A percentile compares a stretch with the other conserved stretches of the same genome.
These are phyloP conservation scores for Globisporangium apiculatum DNA, from an alignment of 352 stramenopile genomes.

Conservation along the genomic window DNA sequence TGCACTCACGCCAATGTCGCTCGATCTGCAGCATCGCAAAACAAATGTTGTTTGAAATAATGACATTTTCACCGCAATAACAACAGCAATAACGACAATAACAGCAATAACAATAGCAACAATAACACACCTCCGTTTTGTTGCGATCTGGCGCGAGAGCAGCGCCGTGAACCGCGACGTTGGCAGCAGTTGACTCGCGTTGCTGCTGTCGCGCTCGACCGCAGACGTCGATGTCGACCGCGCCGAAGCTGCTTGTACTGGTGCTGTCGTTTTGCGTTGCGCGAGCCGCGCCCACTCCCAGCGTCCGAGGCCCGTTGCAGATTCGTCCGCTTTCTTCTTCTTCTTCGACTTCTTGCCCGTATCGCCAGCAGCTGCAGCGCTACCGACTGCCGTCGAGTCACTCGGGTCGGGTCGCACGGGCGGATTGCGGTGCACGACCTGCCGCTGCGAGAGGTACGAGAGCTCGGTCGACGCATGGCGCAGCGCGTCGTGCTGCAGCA, in stretches of 20 bases:
- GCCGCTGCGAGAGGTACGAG: slow-evolving; percentile 67
- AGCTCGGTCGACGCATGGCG: slow-evolving; percentile 61
- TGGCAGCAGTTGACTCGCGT: slow-evolving; percentile 2
- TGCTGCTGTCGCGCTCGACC: neutral
- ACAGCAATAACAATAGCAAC: neutral
- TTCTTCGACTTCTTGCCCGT: slow-evolving; percentile 27
- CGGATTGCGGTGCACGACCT: slow-evolving; percentile 70
- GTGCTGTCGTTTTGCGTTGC: slow-evolving; percentile 22
- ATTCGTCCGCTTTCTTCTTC: slow-evolving; percentile 23
- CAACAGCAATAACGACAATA: no score
- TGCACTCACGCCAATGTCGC: neutral
- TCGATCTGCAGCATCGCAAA: slow-evolving; percentile 1
- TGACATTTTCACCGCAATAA: no score
- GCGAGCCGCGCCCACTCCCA: slow-evolving; percentile 66
- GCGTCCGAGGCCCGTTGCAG: slow-evolving; percentile 32
- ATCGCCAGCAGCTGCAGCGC: slow-evolving; percentile 16
- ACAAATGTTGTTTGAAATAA: no score
- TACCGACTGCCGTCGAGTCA: neutral
- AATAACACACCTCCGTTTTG: slow-evolving; percentile 3
- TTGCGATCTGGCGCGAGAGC: slow-evolving; percentile 20
- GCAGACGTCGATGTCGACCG: neutral
- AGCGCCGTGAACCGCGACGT: slow-evolving; percentile 21
- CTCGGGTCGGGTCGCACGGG: slow-evolving; percentile 27
- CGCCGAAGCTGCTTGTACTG: neutral
- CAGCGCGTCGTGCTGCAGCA: slow-evolving; percentile 40